Base-by-base conservation (phyloP, 257 asterid genomes). In the Penstemon barbatus region DNA sequence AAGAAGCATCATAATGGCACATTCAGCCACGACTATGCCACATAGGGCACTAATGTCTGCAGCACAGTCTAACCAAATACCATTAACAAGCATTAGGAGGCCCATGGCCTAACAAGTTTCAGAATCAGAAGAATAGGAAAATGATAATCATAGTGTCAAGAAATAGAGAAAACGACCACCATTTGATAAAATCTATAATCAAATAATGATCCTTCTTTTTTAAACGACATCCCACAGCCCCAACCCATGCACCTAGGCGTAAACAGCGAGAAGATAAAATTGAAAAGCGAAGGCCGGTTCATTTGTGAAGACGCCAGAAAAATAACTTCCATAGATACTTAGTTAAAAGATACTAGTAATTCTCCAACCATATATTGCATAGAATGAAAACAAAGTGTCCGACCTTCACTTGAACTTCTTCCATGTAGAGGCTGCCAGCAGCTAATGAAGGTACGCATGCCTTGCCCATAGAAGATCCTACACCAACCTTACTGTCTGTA, bases 371-470 rank as follows among this genome's bases (percentile, higher is more conserved):
- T 59, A 40, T 38, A 61, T 48, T 44, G 18, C 33, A 18, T 36
- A 46, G 18, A 44, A 51, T 50, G 18, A 66, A 55, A 63, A 8
- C 33, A 73, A 58, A 61, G 38, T 49, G 42, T 50, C 70, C 63
- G 18, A 87, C 97, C 97, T 81, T 84, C 60, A 82, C 93, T 72
- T 78, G 97, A 62, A 90, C 89, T 83, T 85, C 86, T 84, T 90
- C 97, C 97, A 87, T 89, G 75, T 90, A 90, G 53, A 85, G 89
- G 81, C 97, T 90, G 46, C 92, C 91, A 75, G 84, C 77, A 53
- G 86, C 80, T 58, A 90, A 71, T n/a, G 95, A 87, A 76, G 97
- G 97, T 70, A 81, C 84, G 65, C 81, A 66, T 43, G 97, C 97
- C 86, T 82, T 87, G 69, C 71, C 78, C 92, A 90, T 81, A 70